Base-by-base conservation (phyloP, 768 basidiomycete genomes). In the Scleroderma bovista region DNA sequence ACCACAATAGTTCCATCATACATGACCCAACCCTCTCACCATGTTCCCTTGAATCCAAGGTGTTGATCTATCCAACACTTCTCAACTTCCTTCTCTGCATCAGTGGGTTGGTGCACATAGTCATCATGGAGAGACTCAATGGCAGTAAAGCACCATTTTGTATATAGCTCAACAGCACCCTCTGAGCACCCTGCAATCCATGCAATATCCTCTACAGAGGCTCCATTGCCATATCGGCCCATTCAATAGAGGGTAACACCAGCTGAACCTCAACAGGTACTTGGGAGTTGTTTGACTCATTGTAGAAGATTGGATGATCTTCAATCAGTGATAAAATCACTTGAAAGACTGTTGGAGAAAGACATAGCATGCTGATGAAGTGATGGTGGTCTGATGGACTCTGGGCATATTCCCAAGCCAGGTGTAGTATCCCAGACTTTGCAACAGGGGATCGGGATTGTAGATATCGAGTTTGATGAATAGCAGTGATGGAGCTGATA, bases 1-100 rank as follows among this genome's bases (percentile, higher is more conserved):
- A 59, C 57, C 15, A 70, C 60, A 49, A 65, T 65, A 0, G 67
- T 71, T 1, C 68, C 69, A 58, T 70, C 68, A 47, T 68, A 67
- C 61, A 67, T 70, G 1, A 68, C 31, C 58, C 61, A 72, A 2
- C 69, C 69, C 6, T 73, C 69, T 16, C 63, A 48, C 69, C 67
- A 72, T 8, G 56, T 16, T 15, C 66, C 65, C 26, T 38, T 24
- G 39, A 67, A 71, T 2, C 65, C 66, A 11, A 69, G 15, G 31
- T 62, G 62, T 2, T 62, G 10, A 31, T 69, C 69, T 5, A 72
- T 62, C 70, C 68, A 72, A 13, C 24, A 12, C 53, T 72, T 71
- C 40, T 71, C 67, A 1, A 17, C 36, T 34, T 69, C 70, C 50
- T 67, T 70, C 46, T 71, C 69, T 38, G 55, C 67, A 29, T 5